Base-by-base conservation (phyloP, 495 filamentous ascomycete species). In the Paragyromitra xinjiangensis region DNA sequence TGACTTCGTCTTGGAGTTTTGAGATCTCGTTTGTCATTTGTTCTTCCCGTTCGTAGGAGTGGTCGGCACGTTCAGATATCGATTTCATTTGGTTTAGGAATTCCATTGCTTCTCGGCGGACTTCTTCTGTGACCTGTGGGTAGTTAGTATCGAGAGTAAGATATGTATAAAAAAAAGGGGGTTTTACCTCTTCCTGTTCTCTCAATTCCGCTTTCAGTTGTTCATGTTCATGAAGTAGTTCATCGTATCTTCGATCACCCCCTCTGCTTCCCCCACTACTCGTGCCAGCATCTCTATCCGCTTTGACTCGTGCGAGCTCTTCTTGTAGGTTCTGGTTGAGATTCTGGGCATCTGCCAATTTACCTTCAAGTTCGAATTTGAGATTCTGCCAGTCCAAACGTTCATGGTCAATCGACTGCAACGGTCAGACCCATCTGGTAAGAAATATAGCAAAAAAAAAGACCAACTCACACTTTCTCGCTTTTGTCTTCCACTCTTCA, bases 21-120 rank as follows among this genome's bases (percentile, higher is more conserved):
- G 91, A 86, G 37, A 97, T 89, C 34, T 93, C 90, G 69, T 85
- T 87, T 51, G 90, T 88, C 72, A 98, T 86, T 56, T 89, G 88
- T 53, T 94, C 88, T 84, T 99, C 95, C 64, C 89, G 90, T 72
- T 97, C 93, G 86, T 91, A 91, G 12, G 92, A 89, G n/a, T 89
- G 84, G 68, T 90, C 89, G 77, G 90, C 94, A 67, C 93, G 90
- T 68, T 93, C 89, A 12, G 94, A 94, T 48, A 99, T 87, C 40
- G 86, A 86, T 77, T 92, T 91, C 96, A 98, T 98, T 83, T 99
- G 94, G 73, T 88, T 87, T 16, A 99, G 85, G 82, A 93, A 97
- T 62, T 90, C 87, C 66, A 92, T 89, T 0, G 96, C 94, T 85
- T 97, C 93, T 45, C 88, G 89, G 24, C 93, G 89, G 44, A 98